Base-by-base conservation (phyloP, 164 flowering plant genomes). In the Hamamelis virginiana region DNA sequence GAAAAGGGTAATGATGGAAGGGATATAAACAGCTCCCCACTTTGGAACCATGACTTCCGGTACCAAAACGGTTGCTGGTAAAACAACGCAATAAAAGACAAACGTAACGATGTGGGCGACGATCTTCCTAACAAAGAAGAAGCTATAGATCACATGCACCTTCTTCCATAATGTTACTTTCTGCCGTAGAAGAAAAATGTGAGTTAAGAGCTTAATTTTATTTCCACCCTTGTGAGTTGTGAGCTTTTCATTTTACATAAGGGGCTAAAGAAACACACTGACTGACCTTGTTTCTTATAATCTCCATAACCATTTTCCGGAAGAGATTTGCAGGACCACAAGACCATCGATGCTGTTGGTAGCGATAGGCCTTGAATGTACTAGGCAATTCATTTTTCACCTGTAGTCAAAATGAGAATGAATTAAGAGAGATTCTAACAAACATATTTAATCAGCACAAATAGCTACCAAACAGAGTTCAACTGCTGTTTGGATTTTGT, bases 21-120 rank as follows among this genome's bases (percentile, higher is more conserved):
- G 98, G 56, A 92, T 86, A 69, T 91, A 95, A 72, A 95, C 88
- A 19, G 90, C 82, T 33, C 86, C 98, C 99, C 99, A 95, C 72
- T 77, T 85, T 0, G 99, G 99, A 50, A 91, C 87, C 57, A 74
- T 84, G 28, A 92, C 92, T 84, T 95, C 98, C 14, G 99, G 97
- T 23, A 87, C 81, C 66, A 91, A 56, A 69, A 93, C 71, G 82
- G 84, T 81, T 3, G 87, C 83, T 4, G 87, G 87, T 27, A 83
- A 61, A 1, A 81, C 81, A 13, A 83, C 62, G 72, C 87, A 83
- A 71, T 79, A 83, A 41, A 83, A 81, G 25, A 81, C 47, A 59
- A 81, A 83, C 15, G 84, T 77, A 59, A 79, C 80, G 23, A 81
- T 57, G 72, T 83, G 87, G 15, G 87, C 84, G 33, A 83, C 62